Conservation (phyloP, 1,139 yeast species). For the Pichia sp. region DNA sequence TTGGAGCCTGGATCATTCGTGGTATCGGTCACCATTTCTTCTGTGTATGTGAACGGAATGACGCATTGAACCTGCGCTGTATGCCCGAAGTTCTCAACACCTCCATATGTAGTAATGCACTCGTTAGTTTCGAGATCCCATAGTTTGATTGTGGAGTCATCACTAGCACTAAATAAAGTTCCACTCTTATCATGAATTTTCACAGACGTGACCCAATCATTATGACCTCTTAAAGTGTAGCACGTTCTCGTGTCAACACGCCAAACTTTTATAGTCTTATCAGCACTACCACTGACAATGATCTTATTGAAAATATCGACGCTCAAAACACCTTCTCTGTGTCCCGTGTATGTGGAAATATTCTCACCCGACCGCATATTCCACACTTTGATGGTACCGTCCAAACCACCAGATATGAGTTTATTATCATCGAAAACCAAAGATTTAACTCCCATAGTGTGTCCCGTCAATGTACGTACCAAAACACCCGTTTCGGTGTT, state of each 20-base stretch:
- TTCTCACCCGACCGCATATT: conserved; percentile 92
- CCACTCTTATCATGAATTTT: conserved; percentile 74
- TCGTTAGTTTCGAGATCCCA: conserved; percentile 84
- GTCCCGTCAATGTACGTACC: conserved; percentile 73
- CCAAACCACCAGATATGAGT: conserved; percentile 86
- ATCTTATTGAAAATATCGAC: conserved; percentile 75
- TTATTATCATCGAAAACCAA: conserved; percentile 82
- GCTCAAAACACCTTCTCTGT: conserved; percentile 75
- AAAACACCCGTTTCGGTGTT: conserved; percentile 73
- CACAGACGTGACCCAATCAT: conserved; percentile 87
- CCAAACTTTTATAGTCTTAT: conserved; percentile 90
- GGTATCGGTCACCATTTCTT: conserved; percentile 38
- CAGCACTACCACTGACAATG: conserved; percentile 92
- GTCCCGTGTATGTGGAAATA: conserved; percentile 89
- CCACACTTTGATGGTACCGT: conserved; percentile 91
- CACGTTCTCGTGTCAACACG: conserved; percentile 91
- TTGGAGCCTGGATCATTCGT: conserved; percentile 13
- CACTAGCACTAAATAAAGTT: conserved; percentile 81
- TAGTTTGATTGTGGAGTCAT: conserved; percentile 88
- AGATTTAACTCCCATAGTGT: conserved; percentile 77
- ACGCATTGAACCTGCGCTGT: conserved; percentile 90
- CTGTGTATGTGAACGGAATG: conserved; percentile 67
- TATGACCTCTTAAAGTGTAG: conserved; percentile 86
- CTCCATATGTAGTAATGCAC: conserved; percentile 74
- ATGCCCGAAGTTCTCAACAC: conserved; percentile 59